Percentiles rank a stretch among this genome's conserved stretches.
Evolutionary conservation across 176 grass and related monocot genomes (phyloP).

Genomic region (Eleusine indica): DNA sequence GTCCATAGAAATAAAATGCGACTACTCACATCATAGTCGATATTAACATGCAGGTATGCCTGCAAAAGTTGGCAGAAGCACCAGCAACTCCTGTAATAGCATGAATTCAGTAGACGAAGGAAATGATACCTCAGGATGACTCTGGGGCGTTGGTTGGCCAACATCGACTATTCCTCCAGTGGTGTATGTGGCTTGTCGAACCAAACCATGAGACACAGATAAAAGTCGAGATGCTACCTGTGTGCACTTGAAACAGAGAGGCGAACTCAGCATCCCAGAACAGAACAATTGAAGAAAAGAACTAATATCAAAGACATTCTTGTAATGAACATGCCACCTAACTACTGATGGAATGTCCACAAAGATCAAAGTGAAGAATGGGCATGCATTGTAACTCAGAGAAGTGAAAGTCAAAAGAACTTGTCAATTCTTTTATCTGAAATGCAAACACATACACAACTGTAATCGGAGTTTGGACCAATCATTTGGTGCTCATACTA

Average conservation of each 20-base stretch:
- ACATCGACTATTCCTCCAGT: conserved; percentile 51
- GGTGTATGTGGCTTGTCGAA: conserved; percentile 35
- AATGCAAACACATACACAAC: not conserved
- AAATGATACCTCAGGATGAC: conserved; percentile 72
- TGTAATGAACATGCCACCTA: not conserved
- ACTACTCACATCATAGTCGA: not conserved
- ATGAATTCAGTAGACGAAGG: not conserved
- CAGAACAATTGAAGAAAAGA: not conserved
- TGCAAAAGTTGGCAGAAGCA: conserved; percentile 12
- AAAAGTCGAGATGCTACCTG: conserved; percentile 51
- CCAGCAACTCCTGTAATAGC: not conserved
- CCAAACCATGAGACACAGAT: conserved; percentile 36
- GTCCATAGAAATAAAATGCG: conserved; percentile 7
- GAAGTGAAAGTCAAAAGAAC: not conserved
- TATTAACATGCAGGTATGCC: not conserved
- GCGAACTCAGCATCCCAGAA: conserved; percentile 13
- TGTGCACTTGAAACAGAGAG: conserved; percentile 5
- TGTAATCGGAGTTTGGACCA: not conserved
- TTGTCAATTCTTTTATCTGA: not conserved
- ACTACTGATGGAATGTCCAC: not conserved
- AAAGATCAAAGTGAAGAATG: not conserved
- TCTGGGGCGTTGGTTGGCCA: conserved; percentile 73
- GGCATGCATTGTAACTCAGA: not conserved
- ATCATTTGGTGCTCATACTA: not conserved
- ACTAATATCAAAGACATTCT: not conserved